A percentile compares a stretch with the other conserved stretches of the same genome.
Evolutionary conservation across 2,329 filamentous ascomycete species (phyloP).

Genomic region (Macroventuria anomochaeta): DNA sequence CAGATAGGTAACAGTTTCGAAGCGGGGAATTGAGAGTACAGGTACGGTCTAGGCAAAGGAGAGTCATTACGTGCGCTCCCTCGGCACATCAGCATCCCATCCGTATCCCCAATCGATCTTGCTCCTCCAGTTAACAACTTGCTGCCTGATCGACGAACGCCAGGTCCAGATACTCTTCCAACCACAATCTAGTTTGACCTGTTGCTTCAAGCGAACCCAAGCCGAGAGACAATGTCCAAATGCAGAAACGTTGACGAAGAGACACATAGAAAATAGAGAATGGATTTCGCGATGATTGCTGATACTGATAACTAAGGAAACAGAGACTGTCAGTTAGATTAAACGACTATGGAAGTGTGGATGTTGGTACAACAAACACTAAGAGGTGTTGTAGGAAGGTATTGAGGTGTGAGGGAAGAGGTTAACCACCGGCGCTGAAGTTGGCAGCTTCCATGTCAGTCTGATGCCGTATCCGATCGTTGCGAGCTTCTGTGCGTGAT

Average conservation of each 20-base stretch:
- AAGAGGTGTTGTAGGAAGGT: constrained; percentile 17
- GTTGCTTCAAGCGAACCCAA: constrained; percentile 35
- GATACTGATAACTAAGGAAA: constrained; percentile 34
- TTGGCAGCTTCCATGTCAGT: constrained; percentile 37
- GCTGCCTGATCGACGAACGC: constrained; percentile 34
- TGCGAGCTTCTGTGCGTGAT: constrained; percentile 30
- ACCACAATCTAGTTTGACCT: constrained; percentile 21
- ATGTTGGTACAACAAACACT: constrained; percentile 18
- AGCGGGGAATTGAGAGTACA: constrained; percentile 10
- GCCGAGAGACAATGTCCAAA: constrained; percentile 34
- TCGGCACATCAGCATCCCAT: constrained; percentile 36
- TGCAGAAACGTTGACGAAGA: constrained; percentile 36
- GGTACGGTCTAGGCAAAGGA: constrained; percentile 16
- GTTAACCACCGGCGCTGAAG: constrained; percentile 37
- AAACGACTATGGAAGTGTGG: constrained; percentile 26
- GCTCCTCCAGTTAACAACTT: constrained; percentile 23
- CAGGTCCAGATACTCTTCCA: constrained; percentile 27
- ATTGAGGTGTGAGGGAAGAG: constrained; percentile 17
- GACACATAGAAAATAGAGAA: constrained; percentile 43
- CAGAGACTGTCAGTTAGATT: constrained; percentile 41
- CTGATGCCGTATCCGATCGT: constrained; percentile 33
- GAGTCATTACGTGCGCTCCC: constrained; percentile 30
- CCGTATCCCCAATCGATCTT: constrained; percentile 40
- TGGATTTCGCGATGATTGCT: constrained; percentile 13
- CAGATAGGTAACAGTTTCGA: neutral